Evolutionary conservation across 192 early-diverging fungal species (phyloP).

Genomic region (Coemansia sp.): DNA sequence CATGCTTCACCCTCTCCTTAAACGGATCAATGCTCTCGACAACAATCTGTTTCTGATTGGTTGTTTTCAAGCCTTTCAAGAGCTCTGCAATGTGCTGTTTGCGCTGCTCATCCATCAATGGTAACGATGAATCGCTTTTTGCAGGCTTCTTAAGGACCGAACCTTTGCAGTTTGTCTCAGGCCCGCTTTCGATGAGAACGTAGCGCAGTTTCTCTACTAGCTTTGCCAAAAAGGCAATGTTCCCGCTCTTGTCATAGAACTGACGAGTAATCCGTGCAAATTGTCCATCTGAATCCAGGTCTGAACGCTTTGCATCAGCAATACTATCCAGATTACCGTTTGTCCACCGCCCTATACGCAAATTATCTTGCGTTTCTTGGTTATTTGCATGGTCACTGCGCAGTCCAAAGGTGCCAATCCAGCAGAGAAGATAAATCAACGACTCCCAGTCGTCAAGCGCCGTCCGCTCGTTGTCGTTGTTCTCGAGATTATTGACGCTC

Average conservation of each 20-base stretch:
- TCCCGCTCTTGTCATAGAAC: neutral
- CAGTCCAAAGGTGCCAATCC: neutral
- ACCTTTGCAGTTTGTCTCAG: neutral
- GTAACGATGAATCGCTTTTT: neutral
- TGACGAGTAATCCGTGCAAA: neutral
- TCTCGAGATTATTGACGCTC: slow-evolving; percentile 24
- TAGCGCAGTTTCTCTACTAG: neutral
- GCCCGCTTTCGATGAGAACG: neutral
- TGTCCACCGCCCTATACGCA: neutral
- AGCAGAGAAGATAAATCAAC: neutral
- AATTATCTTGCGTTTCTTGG: neutral
- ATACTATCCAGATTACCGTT: neutral
- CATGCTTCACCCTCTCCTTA: neutral
- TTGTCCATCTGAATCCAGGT: neutral
- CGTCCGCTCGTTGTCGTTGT: neutral
- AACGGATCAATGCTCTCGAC: neutral
- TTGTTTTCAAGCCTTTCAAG: neutral
- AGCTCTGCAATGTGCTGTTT: too few species aligned
- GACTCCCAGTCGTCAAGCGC: slow-evolving; percentile 14
- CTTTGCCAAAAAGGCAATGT: neutral
- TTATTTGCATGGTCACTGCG: neutral
- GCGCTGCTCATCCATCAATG: neutral
- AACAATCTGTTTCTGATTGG: neutral
- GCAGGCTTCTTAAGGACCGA: neutral
- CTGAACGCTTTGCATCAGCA: neutral